Conservation (phyloP, 257 asterid genomes). For the Plectranthus barbatus region DNA sequence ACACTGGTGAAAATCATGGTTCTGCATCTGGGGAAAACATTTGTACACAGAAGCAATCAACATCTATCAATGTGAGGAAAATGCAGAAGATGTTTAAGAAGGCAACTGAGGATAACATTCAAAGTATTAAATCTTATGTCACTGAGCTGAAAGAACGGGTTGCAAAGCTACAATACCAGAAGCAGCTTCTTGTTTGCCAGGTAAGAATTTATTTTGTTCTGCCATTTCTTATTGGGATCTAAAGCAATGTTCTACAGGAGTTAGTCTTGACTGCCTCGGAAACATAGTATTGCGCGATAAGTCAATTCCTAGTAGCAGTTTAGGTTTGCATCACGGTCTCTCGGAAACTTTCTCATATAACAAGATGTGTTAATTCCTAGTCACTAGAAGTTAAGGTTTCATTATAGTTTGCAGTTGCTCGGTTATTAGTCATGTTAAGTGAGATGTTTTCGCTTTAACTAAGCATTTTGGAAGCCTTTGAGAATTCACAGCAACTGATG, state of each 20-base stretch:
- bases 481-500: too few species aligned
- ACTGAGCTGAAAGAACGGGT: constrained; percentile 91
- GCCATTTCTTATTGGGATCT: not conserved
- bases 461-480: too few species aligned
- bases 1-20: constrained; percentile 26
- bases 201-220: constrained; percentile 24
- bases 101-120: constrained; percentile 87
- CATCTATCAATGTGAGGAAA: constrained; percentile 72
- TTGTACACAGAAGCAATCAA: constrained; percentile 44
- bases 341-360: too few species aligned
- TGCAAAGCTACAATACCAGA: constrained; percentile 93
- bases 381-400: not conserved
- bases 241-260: not conserved
- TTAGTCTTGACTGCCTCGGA: not conserved
- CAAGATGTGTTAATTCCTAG: too few species aligned
- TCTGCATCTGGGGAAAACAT: constrained; percentile 33
- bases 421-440: too few species aligned
- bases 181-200: constrained; percentile 96
- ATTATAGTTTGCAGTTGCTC: not conserved
- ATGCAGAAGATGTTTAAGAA: constrained; percentile 85
- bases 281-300: not conserved
- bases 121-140: constrained; percentile 78
- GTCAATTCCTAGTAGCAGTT: not conserved
- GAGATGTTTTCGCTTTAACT: too few species aligned
- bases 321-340: too few species aligned